A percentile compares a stretch with the other conserved stretches of the same genome.
Evolutionary conservation across 2,329 filamentous ascomycete species (phyloP).

Genomic region (Aspergillus phoenicis): DNA sequence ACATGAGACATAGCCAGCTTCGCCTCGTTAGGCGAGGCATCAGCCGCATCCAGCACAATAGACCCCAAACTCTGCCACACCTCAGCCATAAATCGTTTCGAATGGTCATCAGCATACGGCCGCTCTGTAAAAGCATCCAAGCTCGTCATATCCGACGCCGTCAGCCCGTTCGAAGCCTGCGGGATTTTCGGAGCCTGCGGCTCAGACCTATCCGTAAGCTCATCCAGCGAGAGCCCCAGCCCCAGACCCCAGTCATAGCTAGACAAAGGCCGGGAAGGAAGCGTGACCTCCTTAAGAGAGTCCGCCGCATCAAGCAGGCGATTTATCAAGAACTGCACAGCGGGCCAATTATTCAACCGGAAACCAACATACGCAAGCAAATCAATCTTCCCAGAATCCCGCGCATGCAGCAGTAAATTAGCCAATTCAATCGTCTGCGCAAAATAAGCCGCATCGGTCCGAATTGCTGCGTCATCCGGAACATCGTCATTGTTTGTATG

Average conservation of each 20-base stretch:
- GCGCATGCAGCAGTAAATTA: conserved; percentile 35
- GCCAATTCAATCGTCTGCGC: conserved; percentile 35
- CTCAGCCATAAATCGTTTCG: conserved; percentile 36
- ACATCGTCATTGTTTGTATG: not conserved
- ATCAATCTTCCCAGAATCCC: conserved; percentile 33
- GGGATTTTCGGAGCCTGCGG: conserved; percentile 11
- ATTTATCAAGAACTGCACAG: conserved; percentile 42
- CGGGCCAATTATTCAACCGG: conserved; percentile 43
- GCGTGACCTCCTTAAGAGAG: conserved; percentile 21
- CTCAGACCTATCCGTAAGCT: conserved; percentile 27
- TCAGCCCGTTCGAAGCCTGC: not conserved
- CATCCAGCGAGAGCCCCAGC: conserved; percentile 31
- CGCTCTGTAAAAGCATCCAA: conserved; percentile 30
- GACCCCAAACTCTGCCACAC: conserved; percentile 43
- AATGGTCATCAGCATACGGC: conserved; percentile 28
- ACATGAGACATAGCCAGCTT: conserved; percentile 48
- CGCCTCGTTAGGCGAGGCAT: conserved; percentile 36
- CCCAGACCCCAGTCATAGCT: conserved; percentile 32
- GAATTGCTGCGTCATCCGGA: conserved; percentile 6
- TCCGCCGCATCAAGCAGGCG: conserved; percentile 43
- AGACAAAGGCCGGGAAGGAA: conserved; percentile 26
- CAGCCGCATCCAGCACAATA: conserved; percentile 47
- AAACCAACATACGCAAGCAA: conserved; percentile 45
- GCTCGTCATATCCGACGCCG: conserved; percentile 12
- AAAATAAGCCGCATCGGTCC: conserved; percentile 21